Evolutionary conservation across 257 asterid genomes (phyloP).

Genomic region (Jaltomata sinuosa): DNA sequence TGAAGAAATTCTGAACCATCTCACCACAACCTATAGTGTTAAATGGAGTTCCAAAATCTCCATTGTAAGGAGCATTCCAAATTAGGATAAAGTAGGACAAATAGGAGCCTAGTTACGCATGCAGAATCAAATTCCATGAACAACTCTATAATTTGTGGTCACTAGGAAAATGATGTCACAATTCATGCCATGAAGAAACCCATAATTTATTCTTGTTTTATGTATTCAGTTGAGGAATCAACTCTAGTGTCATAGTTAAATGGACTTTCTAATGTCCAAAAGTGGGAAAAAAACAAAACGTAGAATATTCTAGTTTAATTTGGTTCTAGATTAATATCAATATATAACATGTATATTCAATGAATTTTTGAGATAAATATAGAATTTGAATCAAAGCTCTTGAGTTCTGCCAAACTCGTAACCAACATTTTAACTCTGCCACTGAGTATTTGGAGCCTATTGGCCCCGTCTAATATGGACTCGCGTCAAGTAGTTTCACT

Average conservation of each 20-base stretch:
- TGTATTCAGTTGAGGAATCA: not conserved
- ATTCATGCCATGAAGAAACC: not conserved
- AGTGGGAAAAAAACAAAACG: not conserved
- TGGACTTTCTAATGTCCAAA: not conserved
- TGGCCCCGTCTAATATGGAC: not conserved
- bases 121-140: not conserved
- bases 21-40: too few species aligned
- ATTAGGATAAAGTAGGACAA: not conserved
- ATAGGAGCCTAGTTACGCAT: not conserved
- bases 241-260: not conserved
- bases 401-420: not conserved
- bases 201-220: not conserved
- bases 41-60: not conserved
- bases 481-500: not conserved
- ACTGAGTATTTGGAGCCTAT: not conserved
- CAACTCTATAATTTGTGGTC: not conserved
- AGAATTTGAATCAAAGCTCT: fast-evolving
- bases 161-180: not conserved
- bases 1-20: too few species aligned
- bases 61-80: not conserved
- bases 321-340: too few species aligned
- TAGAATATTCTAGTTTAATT: not conserved
- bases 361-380: too few species aligned
- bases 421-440: not conserved
- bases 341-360: too few species aligned